A percentile compares a stretch with the other conserved stretches of the same genome.
Evolutionary conservation across 805 yeast genomes (phyloP).

Genomic region (Metschnikowia borealis): DNA sequence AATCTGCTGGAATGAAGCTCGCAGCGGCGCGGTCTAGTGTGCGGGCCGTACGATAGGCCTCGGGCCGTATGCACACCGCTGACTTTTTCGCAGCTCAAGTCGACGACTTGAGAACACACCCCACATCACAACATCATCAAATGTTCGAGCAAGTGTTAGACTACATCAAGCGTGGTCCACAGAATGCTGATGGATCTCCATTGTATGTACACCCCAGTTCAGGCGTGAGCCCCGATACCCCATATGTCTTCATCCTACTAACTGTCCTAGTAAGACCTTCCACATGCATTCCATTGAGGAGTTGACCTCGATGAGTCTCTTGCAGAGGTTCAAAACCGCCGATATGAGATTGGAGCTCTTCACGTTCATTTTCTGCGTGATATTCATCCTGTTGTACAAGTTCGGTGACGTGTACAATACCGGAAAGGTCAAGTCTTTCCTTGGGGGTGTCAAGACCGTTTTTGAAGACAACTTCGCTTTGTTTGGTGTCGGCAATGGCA

Average conservation of each 20-base stretch:
- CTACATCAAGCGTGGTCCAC: conserved; percentile 15
- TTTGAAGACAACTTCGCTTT: conserved; percentile 70
- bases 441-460: conserved; percentile 47
- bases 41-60: neutral
- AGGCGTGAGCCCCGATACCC: neutral
- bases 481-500: conserved; percentile 55
- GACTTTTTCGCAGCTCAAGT: conserved; percentile 5
- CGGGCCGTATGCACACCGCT: neutral
- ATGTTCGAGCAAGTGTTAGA: conserved; percentile 14
- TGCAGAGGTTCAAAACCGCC: conserved; percentile 54
- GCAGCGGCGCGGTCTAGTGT: neutral
- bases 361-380: conserved; percentile 48
- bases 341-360: conserved; percentile 75
- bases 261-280: conserved; percentile 15
- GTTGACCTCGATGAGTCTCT: conserved; percentile 53
- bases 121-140: neutral
- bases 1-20: neutral
- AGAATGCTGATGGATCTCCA: conserved; percentile 17
- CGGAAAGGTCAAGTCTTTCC: conserved; percentile 49
- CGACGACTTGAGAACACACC: conserved; percentile 2
- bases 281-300: conserved; percentile 44
- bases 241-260: neutral
- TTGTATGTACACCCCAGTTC: conserved; percentile 12
- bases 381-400: conserved; percentile 48
- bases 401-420: conserved; percentile 61